These are phyloP conservation scores for Euphorbia tirucalli DNA, from an alignment of 345 rosid genomes.

Conservation along the genomic window DNA sequence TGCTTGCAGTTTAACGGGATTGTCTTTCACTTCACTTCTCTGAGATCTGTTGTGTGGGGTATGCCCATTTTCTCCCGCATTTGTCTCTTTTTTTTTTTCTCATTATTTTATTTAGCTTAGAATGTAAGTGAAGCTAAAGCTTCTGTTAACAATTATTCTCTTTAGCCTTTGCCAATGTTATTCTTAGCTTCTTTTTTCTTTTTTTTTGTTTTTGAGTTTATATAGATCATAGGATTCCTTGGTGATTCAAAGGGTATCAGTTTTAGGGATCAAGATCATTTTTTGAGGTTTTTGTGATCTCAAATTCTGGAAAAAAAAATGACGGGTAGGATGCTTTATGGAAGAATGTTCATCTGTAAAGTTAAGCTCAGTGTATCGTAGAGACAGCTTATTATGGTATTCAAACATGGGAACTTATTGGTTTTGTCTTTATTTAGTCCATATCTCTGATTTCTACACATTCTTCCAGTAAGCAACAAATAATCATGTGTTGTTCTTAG, in stretches of 20 bases:
- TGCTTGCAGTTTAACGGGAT: conserved; percentile 30
- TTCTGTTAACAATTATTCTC: conserved; percentile 24
- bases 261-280: conserved; percentile 26
- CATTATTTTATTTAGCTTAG: conserved; percentile 44
- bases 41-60: conserved; percentile 64
- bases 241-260: conserved; percentile 26
- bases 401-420: conserved; percentile 11
- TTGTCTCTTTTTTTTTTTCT: background rate
- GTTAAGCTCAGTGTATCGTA: conserved; percentile 24
- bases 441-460: background rate
- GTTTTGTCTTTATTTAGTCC: conserved; percentile 1
- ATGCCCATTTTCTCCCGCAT: conserved; percentile 38
- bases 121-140: conserved; percentile 72
- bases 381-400: background rate
- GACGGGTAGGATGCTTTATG: conserved; percentile 30
- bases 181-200: conserved; percentile 25
- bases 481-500: background rate
- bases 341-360: conserved; percentile 18
- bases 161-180: conserved; percentile 36
- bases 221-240: conserved; percentile 30
- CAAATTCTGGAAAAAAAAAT: conserved; percentile 30
- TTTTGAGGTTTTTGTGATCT: conserved; percentile 31
- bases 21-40: conserved; percentile 39
- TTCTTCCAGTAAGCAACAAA: conserved; percentile 1
- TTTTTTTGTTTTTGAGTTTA: no score